A percentile compares a stretch with the other conserved stretches of the same genome.
Evolutionary conservation across 2,329 filamentous ascomycete species (phyloP).

Genomic region (Colletotrichum liaoningense): DNA sequence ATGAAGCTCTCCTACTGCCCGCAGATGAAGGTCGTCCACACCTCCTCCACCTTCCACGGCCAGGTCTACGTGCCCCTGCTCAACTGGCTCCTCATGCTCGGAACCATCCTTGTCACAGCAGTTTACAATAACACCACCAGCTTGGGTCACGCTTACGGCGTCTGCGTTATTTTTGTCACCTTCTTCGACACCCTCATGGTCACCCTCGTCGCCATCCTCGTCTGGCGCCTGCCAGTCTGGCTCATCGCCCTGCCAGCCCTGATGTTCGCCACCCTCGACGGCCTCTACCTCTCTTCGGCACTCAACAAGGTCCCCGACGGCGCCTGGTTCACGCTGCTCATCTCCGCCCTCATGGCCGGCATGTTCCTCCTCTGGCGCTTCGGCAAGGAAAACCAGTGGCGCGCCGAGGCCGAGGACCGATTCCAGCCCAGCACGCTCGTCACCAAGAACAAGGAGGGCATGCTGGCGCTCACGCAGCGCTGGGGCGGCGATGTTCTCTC

Average conservation of each 20-base stretch:
- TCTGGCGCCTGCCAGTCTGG: constrained; percentile 73
- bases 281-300: constrained; percentile 75
- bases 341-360: constrained; percentile 70
- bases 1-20: constrained; percentile 81
- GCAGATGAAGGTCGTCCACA: constrained; percentile 79
- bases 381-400: constrained; percentile 83
- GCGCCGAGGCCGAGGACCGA: constrained; percentile 72
- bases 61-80: constrained; percentile 82
- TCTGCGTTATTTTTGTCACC: constrained; percentile 84
- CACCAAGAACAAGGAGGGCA: constrained; percentile 38
- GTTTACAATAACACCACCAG: constrained; percentile 80
- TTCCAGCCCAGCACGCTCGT: constrained; percentile 59
- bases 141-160: constrained; percentile 80
- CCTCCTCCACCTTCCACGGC: constrained; percentile 75
- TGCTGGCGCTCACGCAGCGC: constrained; percentile 46
- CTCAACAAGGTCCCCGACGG: constrained; percentile 80
- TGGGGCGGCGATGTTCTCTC: constrained; percentile 57
- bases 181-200: constrained; percentile 84
- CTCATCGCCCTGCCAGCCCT: constrained; percentile 73
- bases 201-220: constrained; percentile 75
- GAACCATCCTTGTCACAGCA: constrained; percentile 78
- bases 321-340: constrained; percentile 80
- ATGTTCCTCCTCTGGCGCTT: constrained; percentile 83
- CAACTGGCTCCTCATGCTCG: constrained; percentile 83
- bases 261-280: constrained; percentile 74